phyloP scores from a whole-genome alignment of 2,329 filamentous ascomycete genomes.

The Xylaria sp. region DNA sequence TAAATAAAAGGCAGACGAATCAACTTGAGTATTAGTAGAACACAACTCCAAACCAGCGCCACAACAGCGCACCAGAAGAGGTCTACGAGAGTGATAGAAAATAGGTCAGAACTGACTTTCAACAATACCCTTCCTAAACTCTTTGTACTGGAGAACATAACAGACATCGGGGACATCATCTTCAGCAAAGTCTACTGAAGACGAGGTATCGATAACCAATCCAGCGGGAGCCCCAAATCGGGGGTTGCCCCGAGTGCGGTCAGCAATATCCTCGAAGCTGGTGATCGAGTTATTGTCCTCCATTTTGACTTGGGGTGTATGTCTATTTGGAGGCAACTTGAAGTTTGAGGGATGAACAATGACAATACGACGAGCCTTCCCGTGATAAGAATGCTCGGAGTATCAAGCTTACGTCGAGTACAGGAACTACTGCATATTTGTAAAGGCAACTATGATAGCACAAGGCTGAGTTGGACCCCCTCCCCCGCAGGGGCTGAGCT shows the following conservation, averaged over 20 bases:
- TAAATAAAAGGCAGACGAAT: not conserved
- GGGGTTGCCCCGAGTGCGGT: not conserved
- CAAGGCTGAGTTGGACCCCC: constrained; percentile 13
- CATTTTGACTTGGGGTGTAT: constrained; percentile 31
- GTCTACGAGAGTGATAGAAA: not conserved
- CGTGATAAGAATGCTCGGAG: not conserved
- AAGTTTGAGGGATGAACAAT: not conserved
- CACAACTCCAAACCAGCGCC: not conserved
- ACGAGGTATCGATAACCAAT: not conserved
- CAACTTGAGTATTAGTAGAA: not conserved
- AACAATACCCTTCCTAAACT: constrained; percentile 48
- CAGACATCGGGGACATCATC: constrained; percentile 54
- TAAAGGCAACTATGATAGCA: not conserved
- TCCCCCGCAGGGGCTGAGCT: constrained; percentile 8
- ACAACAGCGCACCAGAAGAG: not conserved
- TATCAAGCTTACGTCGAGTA: not conserved
- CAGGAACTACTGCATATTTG: not conserved
- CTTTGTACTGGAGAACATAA: constrained; percentile 56
- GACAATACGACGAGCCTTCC: not conserved
- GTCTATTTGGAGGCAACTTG: not conserved
- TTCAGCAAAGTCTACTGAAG: constrained; percentile 37
- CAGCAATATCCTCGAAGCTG: constrained; percentile 50
- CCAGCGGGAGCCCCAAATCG: not conserved
- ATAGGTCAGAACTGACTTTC: constrained; percentile 46
- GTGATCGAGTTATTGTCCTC: constrained; percentile 48